Evolutionary conservation across 2,329 filamentous ascomycete genomes (phyloP).

Genomic region (Ilyonectria destructans): DNA sequence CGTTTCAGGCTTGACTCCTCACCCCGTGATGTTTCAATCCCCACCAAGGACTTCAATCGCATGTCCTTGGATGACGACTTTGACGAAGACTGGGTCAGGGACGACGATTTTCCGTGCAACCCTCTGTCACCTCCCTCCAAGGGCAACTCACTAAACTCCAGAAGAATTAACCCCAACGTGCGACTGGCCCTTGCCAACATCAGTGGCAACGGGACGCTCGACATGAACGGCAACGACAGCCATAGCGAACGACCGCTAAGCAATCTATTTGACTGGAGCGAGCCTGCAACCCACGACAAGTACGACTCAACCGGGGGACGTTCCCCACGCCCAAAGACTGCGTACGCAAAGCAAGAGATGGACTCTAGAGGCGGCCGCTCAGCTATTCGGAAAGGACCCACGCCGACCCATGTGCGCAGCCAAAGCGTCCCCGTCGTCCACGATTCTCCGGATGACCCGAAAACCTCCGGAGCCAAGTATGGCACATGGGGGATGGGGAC

Average conservation of each 20-base stretch:
- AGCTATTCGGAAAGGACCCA: conserved; percentile 77
- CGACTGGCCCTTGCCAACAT: conserved; percentile 70
- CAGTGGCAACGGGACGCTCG: conserved; percentile 63
- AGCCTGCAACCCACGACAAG: conserved; percentile 76
- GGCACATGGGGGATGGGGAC: conserved; percentile 87
- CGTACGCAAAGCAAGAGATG: conserved; percentile 82
- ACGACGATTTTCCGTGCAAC: conserved; percentile 69
- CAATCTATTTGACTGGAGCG: conserved; percentile 86
- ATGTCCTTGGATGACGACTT: conserved; percentile 75
- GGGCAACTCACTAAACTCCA: conserved; percentile 67
- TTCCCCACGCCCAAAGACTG: conserved; percentile 79
- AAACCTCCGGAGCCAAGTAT: conserved; percentile 76
- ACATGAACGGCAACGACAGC: conserved; percentile 46
- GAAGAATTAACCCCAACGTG: conserved; percentile 68
- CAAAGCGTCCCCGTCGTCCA: conserved; percentile 85
- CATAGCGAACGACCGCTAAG: conserved; percentile 69
- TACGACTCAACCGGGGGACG: conserved; percentile 71
- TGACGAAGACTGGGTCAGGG: conserved; percentile 74
- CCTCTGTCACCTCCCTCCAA: conserved; percentile 72
- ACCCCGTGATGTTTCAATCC: conserved; percentile 54
- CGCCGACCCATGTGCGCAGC: conserved; percentile 81
- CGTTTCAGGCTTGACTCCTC: conserved; percentile 52
- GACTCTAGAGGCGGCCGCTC: conserved; percentile 80
- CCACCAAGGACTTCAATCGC: conserved; percentile 62
- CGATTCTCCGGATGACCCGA: conserved; percentile 72